Percentiles rank a stretch among this genome's conserved stretches.
Evolutionary conservation across 139 green algal species (phyloP).

Genomic region (Chlamydomonas sp.): DNA sequence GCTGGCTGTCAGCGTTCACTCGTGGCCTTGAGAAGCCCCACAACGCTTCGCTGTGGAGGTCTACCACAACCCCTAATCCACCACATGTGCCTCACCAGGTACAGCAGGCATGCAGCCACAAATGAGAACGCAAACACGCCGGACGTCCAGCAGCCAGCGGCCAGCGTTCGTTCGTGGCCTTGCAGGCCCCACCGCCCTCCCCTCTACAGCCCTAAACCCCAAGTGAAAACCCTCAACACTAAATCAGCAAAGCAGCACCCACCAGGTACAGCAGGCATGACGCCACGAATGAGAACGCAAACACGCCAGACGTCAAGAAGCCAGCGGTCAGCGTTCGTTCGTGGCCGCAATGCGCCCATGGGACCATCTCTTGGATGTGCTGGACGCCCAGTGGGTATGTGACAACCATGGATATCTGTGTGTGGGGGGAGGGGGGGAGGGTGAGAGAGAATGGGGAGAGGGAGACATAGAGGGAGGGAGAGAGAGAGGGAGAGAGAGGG

Average conservation of each 20-base stretch:
- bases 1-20: too few relatives aligned
- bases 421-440: too few relatives aligned
- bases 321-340: not conserved
- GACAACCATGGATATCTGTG: constrained; percentile 14
- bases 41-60: too few relatives aligned
- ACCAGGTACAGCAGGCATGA: constrained; percentile 19
- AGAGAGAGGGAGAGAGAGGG: too few relatives aligned
- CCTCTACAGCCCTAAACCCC: not conserved
- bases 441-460: too few relatives aligned
- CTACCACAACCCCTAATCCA: not conserved
- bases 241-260: not conserved
- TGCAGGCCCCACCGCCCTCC: too few relatives aligned
- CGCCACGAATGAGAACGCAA: not conserved
- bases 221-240: not conserved
- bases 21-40: too few relatives aligned
- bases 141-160: too few relatives aligned
- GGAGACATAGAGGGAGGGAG: too few relatives aligned
- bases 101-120: too few relatives aligned
- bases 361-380: constrained; percentile 11
- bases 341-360: constrained; percentile 2
- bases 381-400: constrained; percentile 11
- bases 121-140: too few relatives aligned
- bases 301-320: constrained; percentile 2
- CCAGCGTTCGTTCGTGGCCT: too few relatives aligned
- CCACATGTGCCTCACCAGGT: constrained; percentile 3